A percentile compares a stretch with the other conserved stretches of the same genome.
These are phyloP conservation scores for Gossypium stocksii DNA, from an alignment of 345 rosid species.

Conservation along the genomic window DNA sequence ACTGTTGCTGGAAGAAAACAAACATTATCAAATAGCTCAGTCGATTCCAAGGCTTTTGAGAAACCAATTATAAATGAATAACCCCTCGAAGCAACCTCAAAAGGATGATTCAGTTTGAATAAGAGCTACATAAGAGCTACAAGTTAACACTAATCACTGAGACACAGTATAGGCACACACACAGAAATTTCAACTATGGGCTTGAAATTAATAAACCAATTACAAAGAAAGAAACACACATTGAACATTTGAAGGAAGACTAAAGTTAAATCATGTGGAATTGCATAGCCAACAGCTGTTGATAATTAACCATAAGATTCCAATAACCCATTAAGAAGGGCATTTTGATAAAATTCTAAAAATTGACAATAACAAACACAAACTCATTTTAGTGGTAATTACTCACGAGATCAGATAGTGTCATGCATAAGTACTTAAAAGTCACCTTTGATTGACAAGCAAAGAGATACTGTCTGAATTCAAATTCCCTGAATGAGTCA, in stretches of 20 bases:
- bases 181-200: background rate
- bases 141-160: constrained; percentile 9
- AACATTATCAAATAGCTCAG: constrained; percentile 51
- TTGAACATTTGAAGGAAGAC: no score
- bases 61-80: constrained; percentile 79
- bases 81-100: constrained; percentile 93
- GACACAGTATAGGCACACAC: constrained; percentile 5
- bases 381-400: background rate
- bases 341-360: constrained; percentile 9
- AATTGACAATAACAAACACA: background rate
- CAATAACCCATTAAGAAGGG: constrained; percentile 1
- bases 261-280: no score
- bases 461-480: constrained; percentile 89
- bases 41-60: constrained; percentile 56
- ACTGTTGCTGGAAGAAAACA: background rate
- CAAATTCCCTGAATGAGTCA: constrained; percentile 90
- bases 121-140: no score
- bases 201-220: background rate
- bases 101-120: constrained; percentile 80
- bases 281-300: no score
- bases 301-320: background rate
- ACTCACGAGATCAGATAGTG: background rate
- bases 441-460: constrained; percentile 86
- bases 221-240: no score
- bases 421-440: background rate